These are phyloP conservation scores for Agrocybe praecox DNA, from an alignment of 768 basidiomycete species.

Conservation along the genomic window DNA sequence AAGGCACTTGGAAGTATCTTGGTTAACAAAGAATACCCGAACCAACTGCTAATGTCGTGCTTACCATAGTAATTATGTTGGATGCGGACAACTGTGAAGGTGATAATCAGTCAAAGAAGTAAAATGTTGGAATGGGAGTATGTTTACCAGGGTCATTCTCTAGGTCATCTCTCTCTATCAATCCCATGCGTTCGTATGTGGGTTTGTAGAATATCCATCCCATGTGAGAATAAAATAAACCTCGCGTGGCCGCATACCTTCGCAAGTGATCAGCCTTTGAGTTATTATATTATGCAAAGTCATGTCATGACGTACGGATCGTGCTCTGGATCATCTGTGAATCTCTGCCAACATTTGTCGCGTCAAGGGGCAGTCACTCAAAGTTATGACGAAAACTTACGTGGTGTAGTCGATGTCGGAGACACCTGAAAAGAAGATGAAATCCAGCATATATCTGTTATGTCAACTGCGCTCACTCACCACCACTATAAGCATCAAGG, in stretches of 20 bases:
- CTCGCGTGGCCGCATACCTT: constrained; percentile 74
- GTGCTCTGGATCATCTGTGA: constrained; percentile 68
- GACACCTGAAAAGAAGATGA: constrained; percentile 44
- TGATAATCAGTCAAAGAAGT: not conserved
- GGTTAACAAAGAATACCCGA: not conserved
- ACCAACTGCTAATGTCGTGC: not conserved
- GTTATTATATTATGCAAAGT: not conserved
- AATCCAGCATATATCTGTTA: not conserved
- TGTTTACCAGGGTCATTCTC: constrained; percentile 63
- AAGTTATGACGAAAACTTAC: constrained; percentile 33
- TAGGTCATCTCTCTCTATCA: constrained; percentile 70
- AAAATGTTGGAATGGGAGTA: constrained; percentile 15
- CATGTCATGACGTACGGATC: constrained; percentile 60
- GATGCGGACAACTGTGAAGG: constrained; percentile 56
- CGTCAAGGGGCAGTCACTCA: not conserved
- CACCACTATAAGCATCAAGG: constrained; percentile 43
- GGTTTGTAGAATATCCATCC: constrained; percentile 89
- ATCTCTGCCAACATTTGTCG: constrained; percentile 43
- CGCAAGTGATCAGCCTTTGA: not conserved
- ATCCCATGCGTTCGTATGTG: constrained; percentile 57
- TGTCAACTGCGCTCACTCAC: constrained; percentile 27
- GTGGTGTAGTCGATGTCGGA: constrained; percentile 78
- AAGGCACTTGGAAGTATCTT: constrained; percentile 46
- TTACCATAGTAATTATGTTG: constrained; percentile 73
- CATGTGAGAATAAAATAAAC: constrained; percentile 77